These are phyloP conservation scores for Haematococcus lacustris DNA, from an alignment of 139 green algal genomes.

Conservation along the genomic window DNA sequence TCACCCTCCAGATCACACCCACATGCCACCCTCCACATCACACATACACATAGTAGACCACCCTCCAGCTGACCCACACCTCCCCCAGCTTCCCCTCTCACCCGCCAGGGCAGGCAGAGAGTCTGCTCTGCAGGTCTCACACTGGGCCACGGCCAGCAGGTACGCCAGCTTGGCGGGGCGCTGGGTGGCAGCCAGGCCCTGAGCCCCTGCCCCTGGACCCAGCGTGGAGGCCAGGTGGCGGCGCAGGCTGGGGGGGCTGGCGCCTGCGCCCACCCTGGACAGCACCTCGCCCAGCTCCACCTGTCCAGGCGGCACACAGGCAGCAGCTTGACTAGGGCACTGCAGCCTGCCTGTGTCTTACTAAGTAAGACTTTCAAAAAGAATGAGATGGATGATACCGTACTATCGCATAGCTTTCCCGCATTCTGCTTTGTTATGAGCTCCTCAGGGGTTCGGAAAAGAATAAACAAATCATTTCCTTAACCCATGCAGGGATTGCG, in stretches of 20 bases:
- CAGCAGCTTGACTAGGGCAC: not conserved
- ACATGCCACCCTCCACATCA: too few species aligned
- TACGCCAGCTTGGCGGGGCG: conserved; percentile 6
- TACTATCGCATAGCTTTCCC: not conserved
- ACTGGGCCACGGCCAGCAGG: conserved; percentile 24
- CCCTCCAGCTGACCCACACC: too few species aligned
- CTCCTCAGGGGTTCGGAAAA: not conserved
- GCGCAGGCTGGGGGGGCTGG: too few species aligned
- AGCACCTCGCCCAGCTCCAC: not conserved
- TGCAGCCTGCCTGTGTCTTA: not conserved
- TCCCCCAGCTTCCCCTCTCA: too few species aligned
- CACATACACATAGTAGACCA: too few species aligned
- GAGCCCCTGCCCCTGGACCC: too few species aligned
- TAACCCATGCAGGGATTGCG: not conserved
- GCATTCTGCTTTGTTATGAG: too few species aligned
- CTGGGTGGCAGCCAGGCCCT: not conserved
- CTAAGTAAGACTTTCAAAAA: not conserved
- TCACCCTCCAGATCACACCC: too few species aligned
- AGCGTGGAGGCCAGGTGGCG: too few species aligned
- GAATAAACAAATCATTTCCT: not conserved
- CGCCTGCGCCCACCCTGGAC: too few species aligned
- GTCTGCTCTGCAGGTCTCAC: conserved; percentile 21
- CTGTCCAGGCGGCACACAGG: not conserved
- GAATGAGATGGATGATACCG: not conserved
- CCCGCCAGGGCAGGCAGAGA: too few species aligned